Evolutionary conservation across 768 basidiomycete genomes (phyloP).

Genomic region (Gloeophyllum trabeum): DNA sequence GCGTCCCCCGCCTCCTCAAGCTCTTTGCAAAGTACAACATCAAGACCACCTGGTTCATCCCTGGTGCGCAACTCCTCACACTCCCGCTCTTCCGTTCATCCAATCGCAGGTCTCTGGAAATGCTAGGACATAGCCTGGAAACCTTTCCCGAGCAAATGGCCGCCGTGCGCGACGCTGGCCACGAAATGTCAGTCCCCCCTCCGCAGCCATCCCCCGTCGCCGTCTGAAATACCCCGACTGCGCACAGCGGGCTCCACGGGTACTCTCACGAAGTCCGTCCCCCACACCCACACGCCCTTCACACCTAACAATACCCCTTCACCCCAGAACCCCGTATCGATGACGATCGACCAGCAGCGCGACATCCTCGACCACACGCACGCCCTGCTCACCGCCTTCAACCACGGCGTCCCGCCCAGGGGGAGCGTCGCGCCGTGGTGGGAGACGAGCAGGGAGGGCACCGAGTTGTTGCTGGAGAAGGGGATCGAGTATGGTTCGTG

Average conservation of each 20-base stretch:
- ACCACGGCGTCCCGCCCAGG: conserved; percentile 44
- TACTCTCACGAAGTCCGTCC: conserved; percentile 53
- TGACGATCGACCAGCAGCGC: conserved; percentile 56
- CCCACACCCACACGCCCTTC: conserved; percentile 1
- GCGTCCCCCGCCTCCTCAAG: conserved; percentile 55
- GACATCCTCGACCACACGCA: conserved; percentile 61
- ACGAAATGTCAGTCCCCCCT: conserved; percentile 41
- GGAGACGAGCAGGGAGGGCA: conserved; percentile 64
- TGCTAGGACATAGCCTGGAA: conserved; percentile 63
- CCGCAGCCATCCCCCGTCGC: too few relatives aligned
- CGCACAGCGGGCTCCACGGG: conserved; percentile 46
- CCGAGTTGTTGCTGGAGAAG: conserved; percentile 50
- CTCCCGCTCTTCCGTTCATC: background rate
- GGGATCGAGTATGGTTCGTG: conserved; percentile 62
- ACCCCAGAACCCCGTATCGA: conserved; percentile 42
- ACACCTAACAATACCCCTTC: background rate
- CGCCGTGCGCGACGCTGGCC: conserved; percentile 58
- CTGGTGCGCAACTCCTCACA: conserved; percentile 30
- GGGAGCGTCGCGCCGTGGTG: conserved; percentile 73
- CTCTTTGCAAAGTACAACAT: conserved; percentile 62
- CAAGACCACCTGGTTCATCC: conserved; percentile 67
- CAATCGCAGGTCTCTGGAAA: background rate
- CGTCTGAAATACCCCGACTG: too few relatives aligned
- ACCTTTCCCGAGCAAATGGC: conserved; percentile 66
- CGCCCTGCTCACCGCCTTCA: conserved; percentile 55